Base-by-base conservation (phyloP, 208 protist genomes). In the Trypanosoma platydactyli region DNA sequence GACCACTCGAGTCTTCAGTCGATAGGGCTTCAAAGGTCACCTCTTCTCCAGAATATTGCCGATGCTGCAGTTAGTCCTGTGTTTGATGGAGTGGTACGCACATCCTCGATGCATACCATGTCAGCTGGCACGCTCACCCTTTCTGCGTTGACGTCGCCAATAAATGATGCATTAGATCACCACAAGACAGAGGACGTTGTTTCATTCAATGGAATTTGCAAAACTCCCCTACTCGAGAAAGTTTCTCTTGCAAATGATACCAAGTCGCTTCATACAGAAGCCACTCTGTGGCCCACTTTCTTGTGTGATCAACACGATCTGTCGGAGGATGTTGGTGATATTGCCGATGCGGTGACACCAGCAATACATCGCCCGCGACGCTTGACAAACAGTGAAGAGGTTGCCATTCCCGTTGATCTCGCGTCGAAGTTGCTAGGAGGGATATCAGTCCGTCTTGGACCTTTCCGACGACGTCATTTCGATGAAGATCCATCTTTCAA, bases 401-500 rank as follows among this genome's bases (percentile, higher is more conserved):
- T 45, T 48, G 27, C 33, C 29, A 5, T 57, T 57, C 38, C 50
- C 5, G 40, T 27, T 20, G 7, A 25, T 12, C 15, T 57, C 3
- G 13, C 22, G 4, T 27, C 54, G 5, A 33, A 41, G 42, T 18
- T 59, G 1, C 54, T 16, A 0, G 54, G n/a, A 2, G 4, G 33
- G 3, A 27, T 18, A 29, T 27, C 51, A n/a, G 16, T 29, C 15
- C 51, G 51, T 9, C 51, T 56, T 5, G 5, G 15, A 9, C 51
- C 51, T 3, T 56, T 56, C 25, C 51, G 51, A 5, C 51, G 51
- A 18, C 51, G 20, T 33, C 51, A 56, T 25, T 56, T 56, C 29
- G 51, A 56, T 29, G 51, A 56, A 25, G 51, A 56, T 25, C 25
- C 15, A 13, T 46, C 35, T 40, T n/a, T 59, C 16, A 27, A 30